Percentiles rank a stretch among this genome's conserved stretches.
Conservation (phyloP, 768 basidiomycete species). For the Pisolithus marmoratus region DNA sequence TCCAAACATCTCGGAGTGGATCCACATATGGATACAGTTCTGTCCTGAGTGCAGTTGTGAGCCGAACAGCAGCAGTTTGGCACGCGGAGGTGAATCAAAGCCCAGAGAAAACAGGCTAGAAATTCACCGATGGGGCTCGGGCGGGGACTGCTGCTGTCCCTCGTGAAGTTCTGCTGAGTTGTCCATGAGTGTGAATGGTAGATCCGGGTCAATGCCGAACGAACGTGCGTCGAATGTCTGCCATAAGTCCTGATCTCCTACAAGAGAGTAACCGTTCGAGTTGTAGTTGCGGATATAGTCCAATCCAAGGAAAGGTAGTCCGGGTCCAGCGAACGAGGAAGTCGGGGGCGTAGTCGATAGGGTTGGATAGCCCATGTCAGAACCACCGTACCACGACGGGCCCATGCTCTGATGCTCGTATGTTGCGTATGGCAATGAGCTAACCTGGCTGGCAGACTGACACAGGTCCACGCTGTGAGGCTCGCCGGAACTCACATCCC, state of each 20-base stretch:
- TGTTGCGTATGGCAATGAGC: constrained; percentile 36
- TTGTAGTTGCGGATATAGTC: constrained; percentile 80
- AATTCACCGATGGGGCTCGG: constrained; percentile 17
- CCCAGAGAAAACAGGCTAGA: constrained; percentile 2
- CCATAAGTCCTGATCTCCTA: constrained; percentile 41
- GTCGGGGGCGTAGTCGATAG: constrained; percentile 56
- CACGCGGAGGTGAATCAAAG: constrained; percentile 4
- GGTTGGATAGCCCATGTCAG: constrained; percentile 35
- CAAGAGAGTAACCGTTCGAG: constrained; percentile 35
- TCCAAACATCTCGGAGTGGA: neutral
- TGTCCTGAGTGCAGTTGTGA: too few species aligned
- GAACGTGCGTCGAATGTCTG: constrained; percentile 66
- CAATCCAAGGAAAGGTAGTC: constrained; percentile 78
- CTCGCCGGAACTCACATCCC: constrained; percentile 40
- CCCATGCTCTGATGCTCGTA: constrained; percentile 41
- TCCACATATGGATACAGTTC: constrained; percentile 27
- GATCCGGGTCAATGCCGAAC: constrained; percentile 73
- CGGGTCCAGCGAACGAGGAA: constrained; percentile 61
- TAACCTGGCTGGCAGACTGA: constrained; percentile 30
- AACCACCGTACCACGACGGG: constrained; percentile 28
- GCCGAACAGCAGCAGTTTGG: neutral
- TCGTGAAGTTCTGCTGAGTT: constrained; percentile 25
- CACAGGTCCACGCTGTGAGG: constrained; percentile 39
- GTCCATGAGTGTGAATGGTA: constrained; percentile 57
- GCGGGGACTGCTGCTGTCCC: constrained; percentile 23